These are phyloP conservation scores for Atkinsonella hypoxylon DNA, from an alignment of 2,329 filamentous ascomycete genomes.

Conservation along the genomic window DNA sequence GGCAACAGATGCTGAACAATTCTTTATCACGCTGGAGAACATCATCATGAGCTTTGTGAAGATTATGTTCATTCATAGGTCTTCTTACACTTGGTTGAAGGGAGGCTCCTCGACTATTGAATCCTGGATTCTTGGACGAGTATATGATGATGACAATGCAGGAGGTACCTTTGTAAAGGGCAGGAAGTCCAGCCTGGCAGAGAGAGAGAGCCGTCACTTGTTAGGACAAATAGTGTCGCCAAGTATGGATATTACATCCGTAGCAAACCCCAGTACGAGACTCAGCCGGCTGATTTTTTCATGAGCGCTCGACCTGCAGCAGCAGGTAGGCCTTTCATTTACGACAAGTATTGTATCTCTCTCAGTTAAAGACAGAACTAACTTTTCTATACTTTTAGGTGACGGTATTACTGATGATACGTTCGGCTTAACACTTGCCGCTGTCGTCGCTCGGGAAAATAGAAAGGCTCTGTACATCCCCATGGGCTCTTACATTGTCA, in stretches of 20 bases:
- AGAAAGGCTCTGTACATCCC: background rate
- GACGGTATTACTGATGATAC: slow-evolving; percentile 1
- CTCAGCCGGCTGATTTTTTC: background rate
- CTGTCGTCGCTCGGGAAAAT: background rate
- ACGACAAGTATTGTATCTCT: background rate
- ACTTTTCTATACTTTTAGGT: background rate
- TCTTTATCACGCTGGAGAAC: slow-evolving; percentile 72
- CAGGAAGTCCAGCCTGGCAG: slow-evolving; percentile 30
- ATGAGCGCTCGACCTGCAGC: background rate
- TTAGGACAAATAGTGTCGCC: slow-evolving; percentile 56
- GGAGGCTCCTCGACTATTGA: slow-evolving; percentile 55
- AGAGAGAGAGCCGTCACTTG: slow-evolving; percentile 51
- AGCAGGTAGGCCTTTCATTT: background rate
- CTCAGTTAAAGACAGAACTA: background rate
- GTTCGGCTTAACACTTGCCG: background rate
- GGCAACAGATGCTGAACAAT: slow-evolving; percentile 47
- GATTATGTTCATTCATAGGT: slow-evolving; percentile 49
- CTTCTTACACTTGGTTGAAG: slow-evolving; percentile 49
- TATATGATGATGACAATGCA: slow-evolving; percentile 33
- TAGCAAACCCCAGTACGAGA: slow-evolving; percentile 77
- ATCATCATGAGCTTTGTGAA: slow-evolving; percentile 64
- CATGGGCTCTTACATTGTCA: background rate
- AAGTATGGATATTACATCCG: slow-evolving; percentile 24
- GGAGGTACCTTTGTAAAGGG: slow-evolving; percentile 19
- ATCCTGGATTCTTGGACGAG: slow-evolving; percentile 70